Conservation (phyloP, 352 stramenopile species). For the Blastocystis hominis region DNA sequence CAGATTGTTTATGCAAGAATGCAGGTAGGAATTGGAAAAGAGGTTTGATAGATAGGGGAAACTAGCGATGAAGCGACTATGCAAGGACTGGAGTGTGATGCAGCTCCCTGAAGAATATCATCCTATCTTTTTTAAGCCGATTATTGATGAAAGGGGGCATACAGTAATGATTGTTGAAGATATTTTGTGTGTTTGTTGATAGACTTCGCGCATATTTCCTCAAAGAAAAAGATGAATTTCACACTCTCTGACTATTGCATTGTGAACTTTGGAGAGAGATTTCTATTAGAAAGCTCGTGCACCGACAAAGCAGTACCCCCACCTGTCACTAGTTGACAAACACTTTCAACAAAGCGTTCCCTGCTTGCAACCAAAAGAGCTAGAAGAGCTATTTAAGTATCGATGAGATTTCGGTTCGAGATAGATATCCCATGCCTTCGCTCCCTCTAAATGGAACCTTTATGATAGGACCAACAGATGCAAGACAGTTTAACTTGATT, state of each 20-base stretch:
- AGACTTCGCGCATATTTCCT: no score
- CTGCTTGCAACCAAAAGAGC: neutral
- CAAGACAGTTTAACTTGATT: neutral
- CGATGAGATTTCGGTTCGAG: neutral
- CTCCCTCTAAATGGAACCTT: neutral
- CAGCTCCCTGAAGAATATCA: conserved; percentile 36
- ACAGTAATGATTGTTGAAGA: neutral
- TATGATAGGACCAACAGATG: neutral
- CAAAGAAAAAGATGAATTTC: no score
- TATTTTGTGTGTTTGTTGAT: neutral
- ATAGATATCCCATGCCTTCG: neutral
- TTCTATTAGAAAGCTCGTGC: neutral
- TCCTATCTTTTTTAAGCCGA: conserved; percentile 29
- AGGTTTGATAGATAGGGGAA: neutral
- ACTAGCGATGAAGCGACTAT: conserved; percentile 1
- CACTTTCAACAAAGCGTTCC: neutral
- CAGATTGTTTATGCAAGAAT: conserved; percentile 95
- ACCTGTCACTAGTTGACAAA: neutral
- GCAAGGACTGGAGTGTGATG: conserved; percentile 47
- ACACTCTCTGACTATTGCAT: no score
- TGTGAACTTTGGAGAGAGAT: neutral
- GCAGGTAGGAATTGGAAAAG: conserved; percentile 61
- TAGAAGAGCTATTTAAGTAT: neutral
- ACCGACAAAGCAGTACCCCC: neutral
- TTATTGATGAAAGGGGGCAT: neutral